Evolutionary conservation across 2,329 filamentous ascomycete species (phyloP), one percentile per base, ranked within the genome.

Genomic region (Xylaria sp.): DNA sequence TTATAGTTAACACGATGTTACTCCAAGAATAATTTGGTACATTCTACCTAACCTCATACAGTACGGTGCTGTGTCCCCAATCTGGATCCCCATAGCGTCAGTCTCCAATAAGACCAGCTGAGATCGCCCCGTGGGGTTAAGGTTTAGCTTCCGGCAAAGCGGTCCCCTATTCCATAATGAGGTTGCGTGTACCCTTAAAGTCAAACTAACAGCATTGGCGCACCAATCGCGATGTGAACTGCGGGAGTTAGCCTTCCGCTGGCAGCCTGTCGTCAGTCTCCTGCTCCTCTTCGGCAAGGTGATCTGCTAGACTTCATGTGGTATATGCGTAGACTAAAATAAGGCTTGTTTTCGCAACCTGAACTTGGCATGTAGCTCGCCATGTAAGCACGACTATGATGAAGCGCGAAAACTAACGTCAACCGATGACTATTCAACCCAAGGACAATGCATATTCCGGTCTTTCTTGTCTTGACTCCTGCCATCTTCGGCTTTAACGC

Each of bases 401-500:
- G 18, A 59, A 37, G 39, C 3, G 18, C 51, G 7, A 31, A n/a
- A 13, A 28, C 9, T 15, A 20, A 20, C 31, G 2, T 10, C 15
- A 13, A 20, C 13, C 3, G 9, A 25, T 41, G 18, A 37, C 20
- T 15, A 15, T 50, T 57, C 8, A 20, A 46, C 15, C 31, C 37
- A 59, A 51, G 15, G 37, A 63, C 57, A n/a, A 67, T 67, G 65
- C 54, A 64, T 0, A 6, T 50, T 41, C 48, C 48, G 12, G 31
- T 5, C 7, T 23, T 52, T 55, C 34, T 60, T 7, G 9, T 67
- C 37, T 13, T 64, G 41, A 5, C 37, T 46, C 39, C 64, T 18
- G 10, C 65, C 39, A 28, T 67, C 18, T 67, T 67, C 20, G 41
- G 65, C 55, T 60, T 64, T 50, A 5, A 60, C 4, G 28, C 60